Conservation (phyloP, 2,329 filamentous ascomycete species). For the Blastomyces percursus region DNA sequence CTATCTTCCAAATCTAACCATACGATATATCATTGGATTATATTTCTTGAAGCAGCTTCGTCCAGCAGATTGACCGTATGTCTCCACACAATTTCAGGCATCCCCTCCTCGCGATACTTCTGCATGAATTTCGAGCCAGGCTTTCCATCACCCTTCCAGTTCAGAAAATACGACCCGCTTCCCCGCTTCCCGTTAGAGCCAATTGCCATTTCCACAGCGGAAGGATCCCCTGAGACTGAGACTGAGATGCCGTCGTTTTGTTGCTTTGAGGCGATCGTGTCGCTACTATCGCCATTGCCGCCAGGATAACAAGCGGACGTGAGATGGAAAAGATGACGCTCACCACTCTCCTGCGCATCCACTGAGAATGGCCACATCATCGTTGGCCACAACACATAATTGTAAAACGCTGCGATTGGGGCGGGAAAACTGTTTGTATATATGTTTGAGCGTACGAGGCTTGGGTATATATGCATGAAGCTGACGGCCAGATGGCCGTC, state of each 20-base stretch:
- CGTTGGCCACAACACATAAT: constrained; percentile 27
- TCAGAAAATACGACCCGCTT: constrained; percentile 15
- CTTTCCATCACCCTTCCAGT: constrained; percentile 14
- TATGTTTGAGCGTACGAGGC: constrained; percentile 31
- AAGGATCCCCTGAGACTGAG: constrained; percentile 2
- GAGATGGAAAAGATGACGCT: constrained; percentile 17
- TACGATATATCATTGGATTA: neutral
- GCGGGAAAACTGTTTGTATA: constrained; percentile 42
- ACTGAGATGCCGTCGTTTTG: neutral
- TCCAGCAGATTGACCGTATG: constrained; percentile 17
- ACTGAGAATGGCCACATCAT: constrained; percentile 16
- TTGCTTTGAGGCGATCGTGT: neutral
- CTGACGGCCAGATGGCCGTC: constrained; percentile 30
- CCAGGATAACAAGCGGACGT: constrained; percentile 13
- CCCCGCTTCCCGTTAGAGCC: constrained; percentile 15
- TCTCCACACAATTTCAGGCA: constrained; percentile 16
- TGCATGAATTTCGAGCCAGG: constrained; percentile 11
- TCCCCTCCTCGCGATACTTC: constrained; percentile 11
- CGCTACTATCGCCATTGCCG: neutral
- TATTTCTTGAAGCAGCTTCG: constrained; percentile 3
- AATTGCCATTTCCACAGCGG: constrained; percentile 5
- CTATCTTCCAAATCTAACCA: too few relatives aligned
- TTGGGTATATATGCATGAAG: constrained; percentile 42
- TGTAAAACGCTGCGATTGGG: constrained; percentile 18
- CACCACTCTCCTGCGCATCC: constrained; percentile 22